phyloP scores from a whole-genome alignment of 2,329 filamentous ascomycete genomes.

The Exophiala alcalophila region DNA sequence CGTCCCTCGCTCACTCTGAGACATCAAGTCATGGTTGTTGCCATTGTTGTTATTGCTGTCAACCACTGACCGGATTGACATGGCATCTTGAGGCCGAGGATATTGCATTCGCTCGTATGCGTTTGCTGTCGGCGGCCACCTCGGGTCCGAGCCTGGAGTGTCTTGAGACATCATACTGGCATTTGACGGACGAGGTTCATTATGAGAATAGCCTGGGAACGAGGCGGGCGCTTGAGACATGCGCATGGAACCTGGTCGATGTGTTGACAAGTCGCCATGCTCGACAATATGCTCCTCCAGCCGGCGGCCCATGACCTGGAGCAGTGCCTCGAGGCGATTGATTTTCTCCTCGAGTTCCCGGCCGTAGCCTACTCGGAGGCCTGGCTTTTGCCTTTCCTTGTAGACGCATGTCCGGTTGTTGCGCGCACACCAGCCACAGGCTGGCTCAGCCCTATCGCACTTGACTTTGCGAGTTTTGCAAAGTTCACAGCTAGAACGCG shows the following conservation, averaged over 20 bases:
- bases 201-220: constrained; percentile 16
- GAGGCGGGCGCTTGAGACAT: constrained; percentile 11
- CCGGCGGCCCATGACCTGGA: constrained; percentile 27
- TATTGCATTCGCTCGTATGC: constrained; percentile 28
- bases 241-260: constrained; percentile 14
- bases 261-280: constrained; percentile 21
- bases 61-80: constrained; percentile 26
- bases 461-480: constrained; percentile 43
- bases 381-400: constrained; percentile 68
- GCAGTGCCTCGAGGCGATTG: constrained; percentile 51
- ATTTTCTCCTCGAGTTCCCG: constrained; percentile 58
- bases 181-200: constrained; percentile 22
- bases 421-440: constrained; percentile 67
- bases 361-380: constrained; percentile 60
- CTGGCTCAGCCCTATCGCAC: constrained; percentile 53
- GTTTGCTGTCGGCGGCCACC: constrained; percentile 18
- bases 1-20: constrained; percentile 21
- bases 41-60: no score
- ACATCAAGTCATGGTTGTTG: constrained; percentile 17
- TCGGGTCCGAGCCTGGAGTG: constrained; percentile 21
- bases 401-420: constrained; percentile 67
- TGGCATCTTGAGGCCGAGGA: constrained; percentile 24
- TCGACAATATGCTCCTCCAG: constrained; percentile 29
- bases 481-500: constrained; percentile 38
- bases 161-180: constrained; percentile 23